Percentiles rank a stretch among this genome's conserved stretches.
phyloP scores from a whole-genome alignment of 2,329 filamentous ascomycete genomes.

The Cladosporium velox region DNA sequence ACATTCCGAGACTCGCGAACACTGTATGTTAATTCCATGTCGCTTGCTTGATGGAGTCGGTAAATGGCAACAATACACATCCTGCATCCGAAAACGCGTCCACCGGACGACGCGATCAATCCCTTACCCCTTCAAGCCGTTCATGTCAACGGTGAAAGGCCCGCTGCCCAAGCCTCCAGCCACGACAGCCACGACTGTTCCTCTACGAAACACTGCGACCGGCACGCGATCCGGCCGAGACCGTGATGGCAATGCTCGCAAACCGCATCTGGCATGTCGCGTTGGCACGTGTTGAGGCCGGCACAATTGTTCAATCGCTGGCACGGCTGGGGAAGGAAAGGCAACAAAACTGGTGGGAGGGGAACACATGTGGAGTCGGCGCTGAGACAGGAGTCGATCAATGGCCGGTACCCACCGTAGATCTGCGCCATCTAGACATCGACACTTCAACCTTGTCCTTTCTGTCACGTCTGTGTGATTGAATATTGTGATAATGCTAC shows the following conservation, averaged over 20 bases:
- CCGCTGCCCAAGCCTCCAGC: constrained; percentile 1
- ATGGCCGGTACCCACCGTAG: neutral
- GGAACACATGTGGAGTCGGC: neutral
- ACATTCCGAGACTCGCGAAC: neutral
- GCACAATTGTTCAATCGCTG: neutral
- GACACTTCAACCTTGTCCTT: neutral
- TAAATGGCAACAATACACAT: neutral
- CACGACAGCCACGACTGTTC: constrained; percentile 2
- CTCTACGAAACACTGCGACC: neutral
- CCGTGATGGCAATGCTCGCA: neutral
- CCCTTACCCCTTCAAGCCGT: constrained; percentile 4
- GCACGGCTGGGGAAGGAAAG: neutral
- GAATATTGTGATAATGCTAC: constrained; percentile 9
- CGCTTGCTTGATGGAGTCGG: neutral
- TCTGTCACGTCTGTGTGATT: neutral
- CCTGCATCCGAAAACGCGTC: neutral
- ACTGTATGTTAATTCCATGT: neutral
- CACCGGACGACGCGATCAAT: constrained; percentile 1
- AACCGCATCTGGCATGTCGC: neutral
- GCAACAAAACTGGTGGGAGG: neutral
- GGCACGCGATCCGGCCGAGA: neutral
- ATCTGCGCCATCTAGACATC: constrained; percentile 16
- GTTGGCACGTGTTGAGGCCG: neutral
- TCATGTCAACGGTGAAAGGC: constrained; percentile 5
- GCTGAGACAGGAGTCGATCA: constrained; percentile 8